Percentiles rank a stretch among this genome's conserved stretches.
phyloP scores from a whole-genome alignment of 75 land plant species.

The Cupressus sempervirens region DNA sequence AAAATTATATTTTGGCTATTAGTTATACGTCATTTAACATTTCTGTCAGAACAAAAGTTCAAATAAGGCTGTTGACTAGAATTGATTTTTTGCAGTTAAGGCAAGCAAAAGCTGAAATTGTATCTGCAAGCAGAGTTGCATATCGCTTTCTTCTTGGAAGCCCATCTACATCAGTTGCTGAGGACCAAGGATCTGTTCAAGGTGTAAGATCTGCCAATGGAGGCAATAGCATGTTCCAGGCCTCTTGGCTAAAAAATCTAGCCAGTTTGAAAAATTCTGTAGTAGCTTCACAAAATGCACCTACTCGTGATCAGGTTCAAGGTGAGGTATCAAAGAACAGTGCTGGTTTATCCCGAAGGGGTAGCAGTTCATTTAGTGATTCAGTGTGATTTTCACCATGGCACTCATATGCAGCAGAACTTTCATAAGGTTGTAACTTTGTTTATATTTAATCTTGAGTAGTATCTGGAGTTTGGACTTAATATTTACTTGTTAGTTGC shows the following conservation, averaged over 20 bases:
- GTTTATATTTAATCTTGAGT: neutral
- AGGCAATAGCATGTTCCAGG: slow-evolving; percentile 1
- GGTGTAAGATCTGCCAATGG: slow-evolving; percentile 1
- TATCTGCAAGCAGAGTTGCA: slow-evolving; percentile 77
- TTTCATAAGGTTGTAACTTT: neutral
- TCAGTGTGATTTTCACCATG: neutral
- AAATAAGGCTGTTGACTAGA: neutral
- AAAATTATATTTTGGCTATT: neutral
- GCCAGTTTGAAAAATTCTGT: neutral
- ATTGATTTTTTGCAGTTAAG: slow-evolving; percentile 52
- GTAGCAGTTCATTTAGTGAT: neutral
- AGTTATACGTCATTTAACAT: neutral
- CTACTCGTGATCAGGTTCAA: neutral
- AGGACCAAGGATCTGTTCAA: slow-evolving; percentile 1
- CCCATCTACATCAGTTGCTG: slow-evolving; percentile 29
- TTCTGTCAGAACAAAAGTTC: neutral
- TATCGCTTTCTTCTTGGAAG: slow-evolving; percentile 60
- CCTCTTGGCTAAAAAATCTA: slow-evolving; percentile 2
- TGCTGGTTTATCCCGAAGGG: neutral
- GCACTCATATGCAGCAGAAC: neutral
- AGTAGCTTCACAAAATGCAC: neutral
- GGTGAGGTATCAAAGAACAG: neutral
- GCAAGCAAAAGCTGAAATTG: slow-evolving; percentile 82
- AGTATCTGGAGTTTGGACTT: neutral
- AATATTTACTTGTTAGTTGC: neutral